A percentile compares a stretch with the other conserved stretches of the same genome.
Conservation (phyloP, 371 early-diverging fungal species). For the Apophysomyces trapeziformis region DNA sequence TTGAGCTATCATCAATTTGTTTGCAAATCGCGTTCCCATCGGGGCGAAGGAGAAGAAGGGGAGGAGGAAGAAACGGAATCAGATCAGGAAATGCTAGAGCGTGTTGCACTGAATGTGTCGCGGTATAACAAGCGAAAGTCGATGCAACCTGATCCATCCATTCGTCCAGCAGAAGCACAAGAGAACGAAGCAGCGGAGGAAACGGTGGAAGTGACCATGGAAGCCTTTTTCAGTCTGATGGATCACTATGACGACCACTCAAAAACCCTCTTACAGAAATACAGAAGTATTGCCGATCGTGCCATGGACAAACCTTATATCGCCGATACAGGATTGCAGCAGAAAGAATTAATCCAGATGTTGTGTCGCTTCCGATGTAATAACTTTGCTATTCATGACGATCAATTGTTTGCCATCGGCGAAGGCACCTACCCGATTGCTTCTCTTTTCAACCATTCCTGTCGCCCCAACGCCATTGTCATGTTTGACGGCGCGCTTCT, state of each 20-base stretch:
- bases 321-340: slow-evolving; percentile 21
- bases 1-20: slow-evolving; percentile 51
- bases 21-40: slow-evolving; percentile 19
- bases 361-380: slow-evolving; percentile 77
- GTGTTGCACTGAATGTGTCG: slow-evolving; percentile 41
- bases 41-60: slow-evolving; percentile 16
- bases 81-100: slow-evolving; percentile 50
- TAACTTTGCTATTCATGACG: slow-evolving; percentile 73
- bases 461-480: slow-evolving; percentile 79
- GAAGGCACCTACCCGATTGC: slow-evolving; percentile 82
- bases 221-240: slow-evolving; percentile 47
- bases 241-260: slow-evolving; percentile 39
- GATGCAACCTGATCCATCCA: background rate
- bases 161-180: background rate
- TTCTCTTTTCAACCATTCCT: slow-evolving; percentile 87
- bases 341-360: slow-evolving; percentile 45
- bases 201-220: slow-evolving; percentile 46
- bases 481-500: slow-evolving; percentile 58
- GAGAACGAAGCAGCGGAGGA: slow-evolving; percentile 24
- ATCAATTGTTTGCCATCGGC: slow-evolving; percentile 69
- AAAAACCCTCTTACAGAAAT: slow-evolving; percentile 18
- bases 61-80: slow-evolving; percentile 21
- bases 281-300: slow-evolving; percentile 20
- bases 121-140: slow-evolving; percentile 32
- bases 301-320: slow-evolving; percentile 34